Conservation (phyloP, 2,329 filamentous ascomycete species). For the Teratosphaeria nubilosa region DNA sequence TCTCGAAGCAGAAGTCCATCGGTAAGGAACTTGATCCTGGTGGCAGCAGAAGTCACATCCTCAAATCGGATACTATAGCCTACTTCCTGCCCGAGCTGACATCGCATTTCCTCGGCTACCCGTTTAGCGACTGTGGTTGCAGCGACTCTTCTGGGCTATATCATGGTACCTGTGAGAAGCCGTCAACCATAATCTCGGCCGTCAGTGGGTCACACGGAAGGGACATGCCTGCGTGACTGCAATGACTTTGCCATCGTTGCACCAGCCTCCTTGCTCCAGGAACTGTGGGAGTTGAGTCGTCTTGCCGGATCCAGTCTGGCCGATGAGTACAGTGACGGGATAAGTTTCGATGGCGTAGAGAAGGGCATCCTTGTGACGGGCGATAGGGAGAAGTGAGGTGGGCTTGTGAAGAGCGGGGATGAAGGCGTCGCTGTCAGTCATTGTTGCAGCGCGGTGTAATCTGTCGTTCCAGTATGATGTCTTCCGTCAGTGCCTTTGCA, state of each 20-base stretch:
- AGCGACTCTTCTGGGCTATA: slow-evolving; percentile 75
- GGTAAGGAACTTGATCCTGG: slow-evolving; percentile 88
- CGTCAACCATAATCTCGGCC: slow-evolving; percentile 14
- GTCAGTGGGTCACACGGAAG: background rate
- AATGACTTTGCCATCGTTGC: slow-evolving; percentile 68
- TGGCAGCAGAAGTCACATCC: slow-evolving; percentile 75
- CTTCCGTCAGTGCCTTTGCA: too few species aligned
- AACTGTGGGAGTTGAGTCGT: slow-evolving; percentile 94
- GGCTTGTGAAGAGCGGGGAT: slow-evolving; percentile 85
- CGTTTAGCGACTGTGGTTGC: slow-evolving; percentile 80
- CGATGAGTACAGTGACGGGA: slow-evolving; percentile 79
- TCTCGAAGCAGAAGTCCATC: slow-evolving; percentile 87
- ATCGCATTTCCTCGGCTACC: slow-evolving; percentile 81
- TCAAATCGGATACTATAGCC: slow-evolving; percentile 91
- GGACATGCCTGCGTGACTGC: slow-evolving; percentile 75
- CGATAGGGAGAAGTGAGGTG: slow-evolving; percentile 71
- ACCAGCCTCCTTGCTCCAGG: slow-evolving; percentile 82
- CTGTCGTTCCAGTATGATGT: too few species aligned
- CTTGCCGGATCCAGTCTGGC: slow-evolving; percentile 90
- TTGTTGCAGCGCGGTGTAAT: background rate
- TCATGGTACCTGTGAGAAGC: slow-evolving; percentile 20
- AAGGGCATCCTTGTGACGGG: slow-evolving; percentile 66
- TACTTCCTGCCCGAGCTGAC: slow-evolving; percentile 71
- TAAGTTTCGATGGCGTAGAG: slow-evolving; percentile 79
- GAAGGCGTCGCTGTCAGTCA: slow-evolving; percentile 35